Evolutionary conservation across 148 eudicot species (phyloP).

Genomic region (Agrostemma githago): DNA sequence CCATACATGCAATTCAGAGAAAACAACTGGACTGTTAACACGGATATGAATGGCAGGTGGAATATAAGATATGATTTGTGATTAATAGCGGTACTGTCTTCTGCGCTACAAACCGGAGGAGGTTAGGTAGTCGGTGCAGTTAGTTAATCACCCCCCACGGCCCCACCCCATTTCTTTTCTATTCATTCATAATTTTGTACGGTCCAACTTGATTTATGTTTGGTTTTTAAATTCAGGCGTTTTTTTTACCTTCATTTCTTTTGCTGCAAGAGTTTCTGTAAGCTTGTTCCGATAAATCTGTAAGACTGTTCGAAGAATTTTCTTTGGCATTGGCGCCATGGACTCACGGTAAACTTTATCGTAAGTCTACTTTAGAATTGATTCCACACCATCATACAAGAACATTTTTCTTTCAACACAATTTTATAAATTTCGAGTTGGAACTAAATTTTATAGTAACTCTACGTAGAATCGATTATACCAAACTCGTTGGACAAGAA

Average conservation of each 20-base stretch:
- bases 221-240: background rate
- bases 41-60: slow-evolving; percentile 32
- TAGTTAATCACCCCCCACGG: background rate
- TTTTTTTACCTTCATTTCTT: too few species aligned
- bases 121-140: background rate
- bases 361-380: too few species aligned
- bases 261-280: background rate
- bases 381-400: too few species aligned
- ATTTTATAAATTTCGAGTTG: too few species aligned
- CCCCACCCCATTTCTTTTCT: background rate
- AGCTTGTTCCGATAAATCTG: too few species aligned
- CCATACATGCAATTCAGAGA: slow-evolving; percentile 38
- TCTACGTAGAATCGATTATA: too few species aligned
- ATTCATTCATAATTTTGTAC: slow-evolving; percentile 4
- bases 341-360: too few species aligned
- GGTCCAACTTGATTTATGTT: background rate
- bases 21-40: slow-evolving; percentile 36
- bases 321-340: background rate
- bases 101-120: background rate
- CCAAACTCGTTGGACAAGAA: too few species aligned
- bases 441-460: too few species aligned
- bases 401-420: too few species aligned
- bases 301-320: background rate
- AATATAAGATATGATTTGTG: slow-evolving; percentile 32
- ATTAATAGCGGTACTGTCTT: background rate